Conservation (phyloP, 805 yeast species). For the Metschnikowia dekortorum region DNA sequence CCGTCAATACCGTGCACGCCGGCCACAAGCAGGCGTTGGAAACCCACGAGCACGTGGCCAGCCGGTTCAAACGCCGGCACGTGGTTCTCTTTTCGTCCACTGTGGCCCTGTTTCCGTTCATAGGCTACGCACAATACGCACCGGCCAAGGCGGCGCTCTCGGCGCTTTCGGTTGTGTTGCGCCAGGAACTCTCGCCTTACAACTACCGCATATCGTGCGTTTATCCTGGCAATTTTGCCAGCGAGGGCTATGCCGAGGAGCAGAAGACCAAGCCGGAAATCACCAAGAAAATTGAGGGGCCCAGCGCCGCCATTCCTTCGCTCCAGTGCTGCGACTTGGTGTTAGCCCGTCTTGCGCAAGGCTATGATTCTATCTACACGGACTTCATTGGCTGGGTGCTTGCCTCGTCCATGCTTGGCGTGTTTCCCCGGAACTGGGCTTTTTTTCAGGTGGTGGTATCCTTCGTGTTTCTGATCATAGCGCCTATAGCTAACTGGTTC, state of each 20-base stretch:
- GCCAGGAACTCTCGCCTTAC: slow-evolving; percentile 75
- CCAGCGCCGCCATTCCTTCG: slow-evolving; percentile 66
- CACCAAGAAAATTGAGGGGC: slow-evolving; percentile 79
- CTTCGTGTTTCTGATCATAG: slow-evolving; percentile 33
- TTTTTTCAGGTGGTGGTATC: slow-evolving; percentile 39
- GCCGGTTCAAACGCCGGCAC: slow-evolving; percentile 46
- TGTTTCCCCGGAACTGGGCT: slow-evolving; percentile 61
- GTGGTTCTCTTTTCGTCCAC: slow-evolving; percentile 63
- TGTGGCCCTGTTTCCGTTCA: slow-evolving; percentile 78
- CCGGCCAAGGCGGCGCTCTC: slow-evolving; percentile 84
- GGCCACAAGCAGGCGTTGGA: slow-evolving; percentile 41
- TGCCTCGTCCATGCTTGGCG: slow-evolving; percentile 61
- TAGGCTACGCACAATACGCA: slow-evolving; percentile 88
- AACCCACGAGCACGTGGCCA: slow-evolving; percentile 5
- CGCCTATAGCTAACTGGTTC: slow-evolving; percentile 51
- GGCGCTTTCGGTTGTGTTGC: slow-evolving; percentile 66
- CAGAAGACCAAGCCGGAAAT: slow-evolving; percentile 81
- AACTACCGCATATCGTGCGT: slow-evolving; percentile 68
- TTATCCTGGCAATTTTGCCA: slow-evolving; percentile 83
- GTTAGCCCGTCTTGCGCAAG: slow-evolving; percentile 50
- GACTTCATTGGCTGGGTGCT: slow-evolving; percentile 84
- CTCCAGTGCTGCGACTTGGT: slow-evolving; percentile 63
- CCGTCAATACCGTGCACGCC: slow-evolving; percentile 67
- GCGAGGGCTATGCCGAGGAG: slow-evolving; percentile 84
- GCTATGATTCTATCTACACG: slow-evolving; percentile 72